phyloP scores from a whole-genome alignment of 371 early-diverging fungal genomes.

The Mortierella sp. region DNA sequence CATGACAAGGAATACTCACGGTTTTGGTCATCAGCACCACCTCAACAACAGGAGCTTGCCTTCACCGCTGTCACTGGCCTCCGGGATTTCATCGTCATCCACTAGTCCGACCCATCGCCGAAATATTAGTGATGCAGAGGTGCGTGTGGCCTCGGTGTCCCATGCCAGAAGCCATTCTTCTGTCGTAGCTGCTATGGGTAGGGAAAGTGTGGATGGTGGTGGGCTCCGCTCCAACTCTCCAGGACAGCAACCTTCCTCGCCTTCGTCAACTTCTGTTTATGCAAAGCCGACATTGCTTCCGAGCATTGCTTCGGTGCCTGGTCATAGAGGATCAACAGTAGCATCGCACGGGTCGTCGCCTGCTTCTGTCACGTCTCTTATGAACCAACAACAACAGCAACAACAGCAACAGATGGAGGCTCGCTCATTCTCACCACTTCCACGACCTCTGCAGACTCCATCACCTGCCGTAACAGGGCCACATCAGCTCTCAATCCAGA shows the following conservation, averaged over 20 bases:
- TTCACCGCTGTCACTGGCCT: constrained; percentile 38
- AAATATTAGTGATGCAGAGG: constrained; percentile 41
- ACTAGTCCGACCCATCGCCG: constrained; percentile 30
- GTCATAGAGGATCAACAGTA: neutral
- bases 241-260: constrained; percentile 18
- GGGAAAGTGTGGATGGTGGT: neutral
- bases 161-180: constrained; percentile 26
- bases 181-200: neutral
- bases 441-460: constrained; percentile 35
- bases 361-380: constrained; percentile 3
- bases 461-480: constrained; percentile 16
- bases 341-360: constrained; percentile 29
- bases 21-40: too few relatives aligned
- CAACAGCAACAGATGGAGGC: constrained; percentile 14
- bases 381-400: too few relatives aligned
- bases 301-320: constrained; percentile 6
- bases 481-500: constrained; percentile 32
- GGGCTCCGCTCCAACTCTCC: neutral
- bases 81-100: constrained; percentile 11
- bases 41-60: constrained; percentile 26
- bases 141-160: constrained; percentile 28
- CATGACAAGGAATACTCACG: too few relatives aligned
- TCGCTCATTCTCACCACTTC: constrained; percentile 30
- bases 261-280: constrained; percentile 12
- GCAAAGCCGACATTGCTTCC: constrained; percentile 27